Evolutionary conservation across 306 rosid species (phyloP), one percentile per base, ranked within the genome.

Genomic region (Citrullus mucosospermus): DNA sequence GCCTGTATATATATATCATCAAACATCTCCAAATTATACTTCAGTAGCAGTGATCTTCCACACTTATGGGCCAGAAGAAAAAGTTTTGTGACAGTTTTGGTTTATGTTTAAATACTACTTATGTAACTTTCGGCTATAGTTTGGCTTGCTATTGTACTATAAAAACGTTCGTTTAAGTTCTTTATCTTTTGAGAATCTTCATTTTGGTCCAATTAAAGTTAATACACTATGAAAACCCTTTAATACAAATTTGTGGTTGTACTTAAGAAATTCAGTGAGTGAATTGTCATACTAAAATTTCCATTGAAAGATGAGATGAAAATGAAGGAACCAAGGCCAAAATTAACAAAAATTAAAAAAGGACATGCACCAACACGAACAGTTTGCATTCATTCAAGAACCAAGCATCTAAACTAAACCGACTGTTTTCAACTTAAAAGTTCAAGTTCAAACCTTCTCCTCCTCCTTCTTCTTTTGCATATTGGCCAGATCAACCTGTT

Each of bases 401-500:
- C 54, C 16, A 48, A 48, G 6, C 16, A 12, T 48, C 54, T 48
- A 9, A 48, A 48, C 6, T 48, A 48, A 3, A 16, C 57, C 9
- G 8, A 1, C 54, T 3, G 54, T 48, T 16, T 16, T 22, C 43
- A 85, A 53, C 9, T 74, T 6, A 7, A 4, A 63, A 16, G 46
- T 65, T 65, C 25, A 15, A 34, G 71, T 15, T 54, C 88, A 78
- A 22, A 93, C 98, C 97, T 94, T 92, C 83, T 94, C 98, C 84
- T 94, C 98, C 0, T 94, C 98, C 59, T 94, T 94, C 83, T 94
- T 92, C 91, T 94, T 92, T 86, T 94, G 97, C 54, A 94, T 50
- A 84, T 94, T 94, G 39, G 93, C 98, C 95, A 92, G 14, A 82
- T 94, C 98, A 80, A 83, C 50, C 98, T 94, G 80, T 30, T 79